Base-by-base conservation (phyloP, 176 grass and related monocot genomes). In the Avena atlantica region DNA sequence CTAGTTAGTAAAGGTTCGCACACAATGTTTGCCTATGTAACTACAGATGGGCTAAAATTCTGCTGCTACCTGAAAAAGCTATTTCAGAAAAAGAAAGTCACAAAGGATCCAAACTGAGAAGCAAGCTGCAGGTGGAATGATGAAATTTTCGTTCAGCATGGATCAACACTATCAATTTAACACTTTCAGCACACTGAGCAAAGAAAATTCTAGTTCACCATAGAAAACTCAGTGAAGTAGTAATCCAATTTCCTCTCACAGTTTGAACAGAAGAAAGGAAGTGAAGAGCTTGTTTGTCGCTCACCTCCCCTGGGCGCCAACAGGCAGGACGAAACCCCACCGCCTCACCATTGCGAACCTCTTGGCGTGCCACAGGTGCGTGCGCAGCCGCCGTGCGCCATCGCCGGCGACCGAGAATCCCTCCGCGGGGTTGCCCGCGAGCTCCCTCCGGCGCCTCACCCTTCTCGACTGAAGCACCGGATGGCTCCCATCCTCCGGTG, bases 291-390 rank as follows among this genome's bases (percentile, higher is more conserved):
- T 34, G 1, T 47, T 49, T 23, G 5, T 42, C 0, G 7, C 57
- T 87, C 31, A 97, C 95, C 91, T 93, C n/a, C 96, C 93, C 0
- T 94, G 91, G 15, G 71, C 23, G 1, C 88, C 88, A 3, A 94
- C 87, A 1, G 93, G 92, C 44, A 98, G 89, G 76, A 92, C 79
- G 86, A 95, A 98, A 5, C 92, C 90, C 93, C 93, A 98, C 4
- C 50, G 79, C 75, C 91, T 95, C 45, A 62, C 90, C 93, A 98
- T 95, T 7, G 65, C 15, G 86, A 98, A 95, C 78, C 96, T 92
- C 87, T 98, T 98, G 9, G 96, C 92, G 63, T 91, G 90, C 96
- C 96, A 98, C 27, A 98, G 74, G 56, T 95, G 96, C 50, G 93
- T 98, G 60, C 96, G 87, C 82, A 98, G 59, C 74, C 93, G 91